phyloP scores from a whole-genome alignment of 2,329 filamentous ascomycete genomes.

The Cladosporium cucumerinum region DNA sequence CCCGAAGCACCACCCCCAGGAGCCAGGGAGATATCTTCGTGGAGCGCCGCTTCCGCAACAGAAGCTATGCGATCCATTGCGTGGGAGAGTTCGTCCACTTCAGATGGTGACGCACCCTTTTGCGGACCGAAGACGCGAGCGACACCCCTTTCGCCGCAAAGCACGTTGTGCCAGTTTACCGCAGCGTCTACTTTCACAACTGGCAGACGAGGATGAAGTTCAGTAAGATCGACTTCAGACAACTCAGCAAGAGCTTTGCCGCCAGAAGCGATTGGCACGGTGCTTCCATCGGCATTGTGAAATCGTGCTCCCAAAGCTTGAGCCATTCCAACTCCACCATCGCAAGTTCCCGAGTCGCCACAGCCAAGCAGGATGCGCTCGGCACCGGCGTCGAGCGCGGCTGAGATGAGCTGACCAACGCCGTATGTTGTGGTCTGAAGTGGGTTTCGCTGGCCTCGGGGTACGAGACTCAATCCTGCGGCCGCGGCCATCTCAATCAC shows the following conservation, averaged over 20 bases:
- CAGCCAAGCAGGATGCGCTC: slow-evolving; percentile 50
- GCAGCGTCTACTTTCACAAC: slow-evolving; percentile 47
- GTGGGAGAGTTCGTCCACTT: slow-evolving; percentile 43
- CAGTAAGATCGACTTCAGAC: slow-evolving; percentile 40
- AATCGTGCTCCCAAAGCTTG: slow-evolving; percentile 51
- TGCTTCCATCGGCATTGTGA: slow-evolving; percentile 37
- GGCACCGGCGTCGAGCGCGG: slow-evolving; percentile 47
- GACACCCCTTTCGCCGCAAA: slow-evolving; percentile 50
- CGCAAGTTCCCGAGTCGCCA: slow-evolving; percentile 54
- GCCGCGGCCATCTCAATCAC: slow-evolving; percentile 55
- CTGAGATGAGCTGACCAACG: slow-evolving; percentile 49
- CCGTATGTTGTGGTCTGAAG: slow-evolving; percentile 51
- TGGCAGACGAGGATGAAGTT: slow-evolving; percentile 39
- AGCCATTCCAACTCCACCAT: slow-evolving; percentile 54
- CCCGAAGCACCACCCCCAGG: slow-evolving; percentile 53
- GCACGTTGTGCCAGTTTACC: slow-evolving; percentile 52
- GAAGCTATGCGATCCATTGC: slow-evolving; percentile 45
- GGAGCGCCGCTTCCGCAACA: slow-evolving; percentile 36
- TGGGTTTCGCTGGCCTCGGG: slow-evolving; percentile 44
- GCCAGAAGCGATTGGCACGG: slow-evolving; percentile 41
- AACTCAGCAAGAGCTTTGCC: slow-evolving; percentile 41
- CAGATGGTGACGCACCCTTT: slow-evolving; percentile 47
- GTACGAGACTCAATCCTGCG: slow-evolving; percentile 51
- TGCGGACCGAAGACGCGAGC: slow-evolving; percentile 52
- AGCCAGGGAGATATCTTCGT: slow-evolving; percentile 36